Conservation (phyloP, 495 filamentous ascomycete genomes). For the Peziza echinospora region DNA sequence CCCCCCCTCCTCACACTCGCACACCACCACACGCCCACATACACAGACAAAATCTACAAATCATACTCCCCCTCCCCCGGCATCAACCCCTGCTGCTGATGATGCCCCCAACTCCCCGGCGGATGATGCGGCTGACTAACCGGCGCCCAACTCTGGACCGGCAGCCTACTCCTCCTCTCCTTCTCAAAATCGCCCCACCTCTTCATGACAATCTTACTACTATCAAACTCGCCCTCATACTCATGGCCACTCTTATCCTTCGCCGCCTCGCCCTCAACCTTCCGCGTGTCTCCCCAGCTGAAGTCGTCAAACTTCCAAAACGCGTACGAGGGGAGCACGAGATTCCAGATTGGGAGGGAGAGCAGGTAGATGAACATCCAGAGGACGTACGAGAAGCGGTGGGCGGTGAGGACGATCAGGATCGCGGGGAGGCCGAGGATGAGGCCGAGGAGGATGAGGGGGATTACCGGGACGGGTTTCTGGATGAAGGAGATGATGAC, state of each 20-base stretch:
- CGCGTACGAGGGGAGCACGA: slow-evolving; percentile 78
- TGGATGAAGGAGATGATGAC: slow-evolving; percentile 69
- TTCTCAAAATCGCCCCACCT: slow-evolving; percentile 93
- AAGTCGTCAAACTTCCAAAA: slow-evolving; percentile 99
- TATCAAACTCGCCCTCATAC: slow-evolving; percentile 90
- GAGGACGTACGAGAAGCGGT: slow-evolving; percentile 73
- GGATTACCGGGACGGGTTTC: slow-evolving; percentile 75
- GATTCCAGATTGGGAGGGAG: slow-evolving; percentile 95
- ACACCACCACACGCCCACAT: no score
- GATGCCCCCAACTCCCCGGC: background rate
- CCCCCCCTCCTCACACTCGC: no score
- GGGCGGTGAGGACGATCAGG: slow-evolving; percentile 87
- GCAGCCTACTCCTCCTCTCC: slow-evolving; percentile 23
- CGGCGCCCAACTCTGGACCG: slow-evolving; percentile 14
- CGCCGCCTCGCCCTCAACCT: slow-evolving; percentile 83
- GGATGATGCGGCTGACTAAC: background rate
- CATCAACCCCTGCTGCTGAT: background rate
- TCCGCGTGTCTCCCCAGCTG: slow-evolving; percentile 95
- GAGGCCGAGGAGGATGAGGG: slow-evolving; percentile 68
- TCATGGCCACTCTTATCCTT: slow-evolving; percentile 51
- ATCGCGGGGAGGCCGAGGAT: slow-evolving; percentile 88
- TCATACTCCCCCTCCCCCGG: background rate
- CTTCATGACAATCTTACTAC: slow-evolving; percentile 96
- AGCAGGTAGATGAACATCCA: slow-evolving; percentile 96
- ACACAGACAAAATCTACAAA: no score